Evolutionary conservation across 129 eudicot genomes (phyloP), one percentile per base, ranked within the genome.

Genomic region (Artemisia annua): DNA sequence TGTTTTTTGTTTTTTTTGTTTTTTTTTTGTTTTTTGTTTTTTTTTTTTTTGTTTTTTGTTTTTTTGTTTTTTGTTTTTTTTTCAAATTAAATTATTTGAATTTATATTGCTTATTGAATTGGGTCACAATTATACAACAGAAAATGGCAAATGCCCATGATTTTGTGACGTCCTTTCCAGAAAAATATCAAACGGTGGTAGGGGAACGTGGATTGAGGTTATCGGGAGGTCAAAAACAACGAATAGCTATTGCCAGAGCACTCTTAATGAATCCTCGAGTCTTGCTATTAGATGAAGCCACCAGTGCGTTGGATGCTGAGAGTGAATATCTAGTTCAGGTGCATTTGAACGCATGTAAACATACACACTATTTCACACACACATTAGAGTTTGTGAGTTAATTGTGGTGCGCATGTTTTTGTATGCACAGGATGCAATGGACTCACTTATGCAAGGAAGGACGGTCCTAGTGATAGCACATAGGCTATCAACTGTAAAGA

Each of bases 401-500:
- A 71, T 53, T 71, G 12, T 12, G 32, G 57, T 74, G 63, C 24
- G 11, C 16, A 12, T 80, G 26, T 60, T 61, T 6, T 22, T 30
- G 39, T 62, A 39, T 74, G 24, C 52, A 30, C 16, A 88, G 91
- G 91, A 88, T 81, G 96, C 96, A 18, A 86, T 88, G 96, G 96
- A 88, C 39, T 84, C 87, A 12, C 69, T 88, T 55, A 88, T 88
- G 94, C 74, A 71, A 59, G 96, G 96, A 51, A 81, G 91, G 78
- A 88, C 96, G 11, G 91, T 88, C 15, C 77, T 88, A 24, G 96
- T 88, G 13, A 88, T 88, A 51, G 96, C 96, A 1, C 96, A 88
- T 71, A 54, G 96, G 80, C 85, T 88, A 13, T 88, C 91, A 52
- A 88, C 96, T 0, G 96, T 88, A 16, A 86, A 88, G 70, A 88